These are phyloP conservation scores for Tirmania nivea DNA, from an alignment of 495 filamentous ascomycete species.

Conservation along the genomic window DNA sequence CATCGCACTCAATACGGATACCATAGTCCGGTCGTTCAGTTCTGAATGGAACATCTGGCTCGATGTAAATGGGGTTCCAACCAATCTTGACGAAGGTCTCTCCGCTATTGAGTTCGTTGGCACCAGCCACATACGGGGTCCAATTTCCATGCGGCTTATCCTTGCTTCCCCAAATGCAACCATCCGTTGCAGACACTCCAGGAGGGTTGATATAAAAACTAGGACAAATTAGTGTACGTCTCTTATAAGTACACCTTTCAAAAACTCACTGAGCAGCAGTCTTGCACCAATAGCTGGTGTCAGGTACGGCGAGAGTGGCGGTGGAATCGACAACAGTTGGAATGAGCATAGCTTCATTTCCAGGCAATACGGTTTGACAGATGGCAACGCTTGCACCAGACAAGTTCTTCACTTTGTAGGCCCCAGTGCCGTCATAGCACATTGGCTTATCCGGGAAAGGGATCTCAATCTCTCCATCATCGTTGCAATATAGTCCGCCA, in stretches of 20 bases:
- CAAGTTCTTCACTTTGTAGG: slow-evolving; percentile 37
- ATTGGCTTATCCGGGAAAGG: slow-evolving; percentile 47
- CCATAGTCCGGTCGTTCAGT: slow-evolving; percentile 41
- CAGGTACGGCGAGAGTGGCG: slow-evolving; percentile 49
- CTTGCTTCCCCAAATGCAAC: slow-evolving; percentile 49
- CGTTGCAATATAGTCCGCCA: slow-evolving; percentile 56
- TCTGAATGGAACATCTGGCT: slow-evolving; percentile 33
- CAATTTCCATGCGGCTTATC: slow-evolving; percentile 53
- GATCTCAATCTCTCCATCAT: slow-evolving; percentile 42
- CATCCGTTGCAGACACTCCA: slow-evolving; percentile 35
- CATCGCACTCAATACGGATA: slow-evolving; percentile 45
- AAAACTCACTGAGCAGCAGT: slow-evolving; percentile 50
- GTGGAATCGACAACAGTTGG: slow-evolving; percentile 38
- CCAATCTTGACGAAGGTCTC: slow-evolving; percentile 55
- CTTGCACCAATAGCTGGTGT: slow-evolving; percentile 42
- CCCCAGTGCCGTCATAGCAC: slow-evolving; percentile 49
- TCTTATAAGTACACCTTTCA: too few species aligned
- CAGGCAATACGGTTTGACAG: slow-evolving; percentile 66
- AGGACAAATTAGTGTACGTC: background rate
- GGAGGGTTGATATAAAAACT: slow-evolving; percentile 67
- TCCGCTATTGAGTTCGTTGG: slow-evolving; percentile 43
- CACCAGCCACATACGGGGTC: slow-evolving; percentile 58
- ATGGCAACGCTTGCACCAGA: slow-evolving; percentile 40
- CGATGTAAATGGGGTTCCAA: slow-evolving; percentile 59
- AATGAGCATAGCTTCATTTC: slow-evolving; percentile 79